phyloP scores from a whole-genome alignment of 2,329 filamentous ascomycete genomes.

The Arthrobotrys pseudoclavata region DNA sequence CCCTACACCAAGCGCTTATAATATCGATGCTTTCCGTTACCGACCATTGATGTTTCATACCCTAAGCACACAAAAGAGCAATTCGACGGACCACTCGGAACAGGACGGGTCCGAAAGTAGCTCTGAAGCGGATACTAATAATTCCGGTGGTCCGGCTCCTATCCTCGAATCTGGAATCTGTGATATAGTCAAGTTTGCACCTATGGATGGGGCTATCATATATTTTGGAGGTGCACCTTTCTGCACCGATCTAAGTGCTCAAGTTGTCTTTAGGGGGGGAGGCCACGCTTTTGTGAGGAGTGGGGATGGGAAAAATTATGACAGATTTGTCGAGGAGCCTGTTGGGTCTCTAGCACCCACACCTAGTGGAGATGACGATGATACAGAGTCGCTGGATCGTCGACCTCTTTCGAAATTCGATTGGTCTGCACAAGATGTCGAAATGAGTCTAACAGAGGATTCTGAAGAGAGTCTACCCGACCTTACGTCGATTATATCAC shows the following conservation, averaged over 20 bases:
- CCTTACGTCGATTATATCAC: slow-evolving; percentile 30
- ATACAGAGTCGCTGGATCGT: background rate
- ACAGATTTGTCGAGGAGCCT: slow-evolving; percentile 54
- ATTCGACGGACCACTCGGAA: slow-evolving; percentile 40
- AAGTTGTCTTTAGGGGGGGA: slow-evolving; percentile 69
- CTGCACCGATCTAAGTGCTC: slow-evolving; percentile 78
- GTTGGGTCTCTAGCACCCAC: slow-evolving; percentile 36
- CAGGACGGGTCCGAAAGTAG: slow-evolving; percentile 43
- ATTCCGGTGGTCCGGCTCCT: slow-evolving; percentile 47
- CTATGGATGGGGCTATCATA: slow-evolving; percentile 76
- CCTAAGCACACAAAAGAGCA: slow-evolving; percentile 37
- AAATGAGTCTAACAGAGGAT: slow-evolving; percentile 68
- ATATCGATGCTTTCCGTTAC: slow-evolving; percentile 46
- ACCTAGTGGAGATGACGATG: slow-evolving; percentile 32
- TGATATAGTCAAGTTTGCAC: slow-evolving; percentile 48
- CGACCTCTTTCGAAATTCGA: slow-evolving; percentile 38
- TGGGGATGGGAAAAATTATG: slow-evolving; percentile 60
- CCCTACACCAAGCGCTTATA: slow-evolving; percentile 14
- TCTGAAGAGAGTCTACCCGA: slow-evolving; percentile 65
- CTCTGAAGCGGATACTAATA: slow-evolving; percentile 33
- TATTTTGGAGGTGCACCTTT: slow-evolving; percentile 86
- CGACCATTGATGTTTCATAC: slow-evolving; percentile 48
- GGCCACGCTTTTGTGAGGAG: slow-evolving; percentile 63
- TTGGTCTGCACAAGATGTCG: slow-evolving; percentile 61
- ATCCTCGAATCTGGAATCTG: slow-evolving; percentile 38